Percentiles rank a stretch among this genome's conserved stretches.
These are phyloP conservation scores for Harrya chromipes DNA, from an alignment of 768 basidiomycete species.

Conservation along the genomic window DNA sequence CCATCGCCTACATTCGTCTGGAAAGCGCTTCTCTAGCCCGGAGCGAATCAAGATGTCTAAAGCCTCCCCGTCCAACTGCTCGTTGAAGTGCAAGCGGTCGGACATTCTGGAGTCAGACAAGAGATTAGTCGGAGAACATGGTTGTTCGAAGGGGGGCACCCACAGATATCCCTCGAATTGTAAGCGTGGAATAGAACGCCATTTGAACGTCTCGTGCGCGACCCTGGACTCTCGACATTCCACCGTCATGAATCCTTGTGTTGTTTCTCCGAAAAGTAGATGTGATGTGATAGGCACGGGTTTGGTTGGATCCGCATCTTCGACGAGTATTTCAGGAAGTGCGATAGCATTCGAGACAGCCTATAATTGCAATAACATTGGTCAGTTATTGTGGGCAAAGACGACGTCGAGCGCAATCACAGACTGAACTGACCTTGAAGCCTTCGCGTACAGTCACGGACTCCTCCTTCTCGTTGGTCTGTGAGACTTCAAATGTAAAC, in stretches of 20 bases:
- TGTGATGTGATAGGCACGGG: constrained; percentile 18
- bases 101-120: constrained; percentile 10
- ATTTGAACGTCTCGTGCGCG: neutral
- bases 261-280: constrained; percentile 39
- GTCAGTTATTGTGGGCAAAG: neutral
- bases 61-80: constrained; percentile 22
- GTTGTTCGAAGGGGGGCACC: neutral
- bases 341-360: constrained; percentile 11
- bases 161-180: constrained; percentile 23
- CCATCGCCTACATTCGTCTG: constrained; percentile 22
- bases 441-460: constrained; percentile 41
- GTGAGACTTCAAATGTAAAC: constrained; percentile 51
- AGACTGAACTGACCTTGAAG: constrained; percentile 38
- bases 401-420: accelerated
- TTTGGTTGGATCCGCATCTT: constrained; percentile 5
- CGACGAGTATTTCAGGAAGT: constrained; percentile 4
- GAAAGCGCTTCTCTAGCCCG: constrained; percentile 32
- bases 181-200: neutral
- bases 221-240: constrained; percentile 17
- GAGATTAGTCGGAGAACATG: neutral
- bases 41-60: constrained; percentile 25
- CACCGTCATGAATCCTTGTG: constrained; percentile 39
- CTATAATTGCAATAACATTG: neutral
- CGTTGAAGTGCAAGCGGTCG: constrained; percentile 23
- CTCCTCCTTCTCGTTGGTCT: constrained; percentile 56